Evolutionary conservation across 306 rosid genomes (phyloP), one percentile per base, ranked within the genome.

Genomic region (Acacia crassicarpa): DNA sequence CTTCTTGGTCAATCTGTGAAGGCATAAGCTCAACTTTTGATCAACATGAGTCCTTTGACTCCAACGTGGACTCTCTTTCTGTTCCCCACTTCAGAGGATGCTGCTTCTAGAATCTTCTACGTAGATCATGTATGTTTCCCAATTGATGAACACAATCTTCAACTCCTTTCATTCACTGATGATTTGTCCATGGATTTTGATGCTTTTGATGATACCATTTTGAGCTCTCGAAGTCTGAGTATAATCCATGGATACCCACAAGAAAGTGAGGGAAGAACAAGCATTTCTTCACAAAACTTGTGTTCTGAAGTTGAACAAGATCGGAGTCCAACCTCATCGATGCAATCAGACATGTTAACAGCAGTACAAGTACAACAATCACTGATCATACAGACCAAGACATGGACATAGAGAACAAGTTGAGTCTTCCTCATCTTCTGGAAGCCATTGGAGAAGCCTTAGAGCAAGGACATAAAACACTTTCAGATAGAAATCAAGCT

Each of bases 291-390:
- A 48, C 85, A 85, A 4, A 66, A 79, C 32, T 56, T 80, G 43
- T 86, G 82, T 0, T 30, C 33, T 61, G 81, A 80, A 65, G 80
- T 41, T 49, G 83, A 72, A 73, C 86, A 83, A 76, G 46, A 81
- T 30, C 80, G 85, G 85, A 89, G 95, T 80, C 97, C 89, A 15
- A 82, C 78, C 84, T 71, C 81, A 7, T 81, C 93, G 2, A 45
- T 74, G 80, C 84, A n/a, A 10, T 90, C 93, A 38, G 92, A 91
- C 6, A 54, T 78, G 17, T 76, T 85, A 48, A 35, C 80, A 66
- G 85, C 23, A 62, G 3, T 12, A 53, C 74, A 41, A 22, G 45
- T 0, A 12, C 53, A 22, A 12, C 71, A 56, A 83, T 41, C 86
- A 40, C 77, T 88, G 23, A 80, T 5, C 56, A 58, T 91, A 32